These are phyloP conservation scores for Auriculariales sp. DNA, from an alignment of 768 basidiomycete species.

Conservation along the genomic window DNA sequence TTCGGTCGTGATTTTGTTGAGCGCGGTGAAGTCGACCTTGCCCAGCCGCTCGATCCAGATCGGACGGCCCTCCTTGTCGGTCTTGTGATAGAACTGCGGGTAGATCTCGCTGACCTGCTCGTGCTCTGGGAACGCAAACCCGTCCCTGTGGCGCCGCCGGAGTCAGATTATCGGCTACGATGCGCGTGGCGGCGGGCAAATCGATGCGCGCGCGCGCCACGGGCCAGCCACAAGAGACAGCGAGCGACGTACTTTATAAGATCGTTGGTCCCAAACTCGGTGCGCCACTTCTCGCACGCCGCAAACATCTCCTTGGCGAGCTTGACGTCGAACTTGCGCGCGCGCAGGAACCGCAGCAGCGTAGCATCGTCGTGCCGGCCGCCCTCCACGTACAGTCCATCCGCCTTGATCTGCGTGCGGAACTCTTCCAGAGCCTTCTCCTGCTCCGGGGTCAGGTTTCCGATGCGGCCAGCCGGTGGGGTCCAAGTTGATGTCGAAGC, in stretches of 20 bases:
- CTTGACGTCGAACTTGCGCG: slow-evolving; percentile 78
- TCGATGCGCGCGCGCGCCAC: slow-evolving; percentile 3
- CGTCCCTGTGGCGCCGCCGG: slow-evolving; percentile 29
- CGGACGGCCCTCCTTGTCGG: slow-evolving; percentile 92
- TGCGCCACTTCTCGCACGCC: slow-evolving; percentile 77
- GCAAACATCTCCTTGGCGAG: slow-evolving; percentile 78
- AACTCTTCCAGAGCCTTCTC: slow-evolving; percentile 54
- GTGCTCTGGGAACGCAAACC: slow-evolving; percentile 76
- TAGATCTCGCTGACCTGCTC: slow-evolving; percentile 79
- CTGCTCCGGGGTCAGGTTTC: slow-evolving; percentile 57
- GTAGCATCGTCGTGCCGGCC: slow-evolving; percentile 58
- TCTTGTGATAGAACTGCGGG: slow-evolving; percentile 93
- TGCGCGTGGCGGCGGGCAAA: slow-evolving; percentile 1
- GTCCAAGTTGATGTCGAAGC: slow-evolving; percentile 11
- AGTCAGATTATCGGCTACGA: neutral
- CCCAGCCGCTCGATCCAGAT: slow-evolving; percentile 91
- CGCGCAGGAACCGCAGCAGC: slow-evolving; percentile 73
- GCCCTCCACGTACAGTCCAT: slow-evolving; percentile 42
- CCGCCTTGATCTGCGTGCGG: slow-evolving; percentile 45
- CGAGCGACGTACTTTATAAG: slow-evolving; percentile 38
- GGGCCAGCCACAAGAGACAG: too few relatives aligned
- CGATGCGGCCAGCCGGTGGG: slow-evolving; percentile 58
- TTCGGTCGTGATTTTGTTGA: slow-evolving; percentile 69
- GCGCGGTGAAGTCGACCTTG: slow-evolving; percentile 70
- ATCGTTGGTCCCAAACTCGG: slow-evolving; percentile 69